Conservation (phyloP, 2,329 filamentous ascomycete species). For the Albifimbria verrucaria region DNA sequence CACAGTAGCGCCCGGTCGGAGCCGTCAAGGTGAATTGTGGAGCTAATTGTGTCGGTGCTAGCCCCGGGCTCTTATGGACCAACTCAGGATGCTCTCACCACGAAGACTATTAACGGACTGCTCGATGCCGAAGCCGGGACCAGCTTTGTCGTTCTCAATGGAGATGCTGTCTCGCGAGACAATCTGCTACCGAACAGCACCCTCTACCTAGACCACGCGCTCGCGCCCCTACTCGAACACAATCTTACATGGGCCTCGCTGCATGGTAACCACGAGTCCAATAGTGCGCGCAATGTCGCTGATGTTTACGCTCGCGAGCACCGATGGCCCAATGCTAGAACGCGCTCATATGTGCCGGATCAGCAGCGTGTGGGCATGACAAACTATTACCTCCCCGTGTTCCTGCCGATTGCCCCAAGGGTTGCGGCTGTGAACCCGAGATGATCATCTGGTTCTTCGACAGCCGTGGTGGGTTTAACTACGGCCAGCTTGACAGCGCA, state of each 20-base stretch:
- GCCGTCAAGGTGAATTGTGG: background rate
- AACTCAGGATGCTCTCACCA: constrained; percentile 11
- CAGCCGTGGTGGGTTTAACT: constrained; percentile 35
- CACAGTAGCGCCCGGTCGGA: background rate
- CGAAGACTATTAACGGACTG: constrained; percentile 3
- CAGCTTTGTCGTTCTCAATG: constrained; percentile 52
- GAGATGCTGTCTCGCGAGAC: constrained; percentile 55
- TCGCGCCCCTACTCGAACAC: constrained; percentile 42
- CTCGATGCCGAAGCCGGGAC: constrained; percentile 5
- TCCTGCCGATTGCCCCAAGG: constrained; percentile 24
- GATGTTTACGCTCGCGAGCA: background rate
- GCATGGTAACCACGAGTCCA: constrained; percentile 59
- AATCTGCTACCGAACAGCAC: constrained; percentile 43
- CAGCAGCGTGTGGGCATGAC: constrained; percentile 27
- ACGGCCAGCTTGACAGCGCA: constrained; percentile 1
- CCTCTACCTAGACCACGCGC: constrained; percentile 45
- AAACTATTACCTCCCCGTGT: constrained; percentile 42
- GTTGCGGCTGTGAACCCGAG: constrained; percentile 27
- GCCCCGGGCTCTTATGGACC: constrained; percentile 9
- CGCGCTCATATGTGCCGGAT: background rate
- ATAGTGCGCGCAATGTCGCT: constrained; percentile 18
- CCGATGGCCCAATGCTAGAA: background rate
- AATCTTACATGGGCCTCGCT: constrained; percentile 52
- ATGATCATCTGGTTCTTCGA: constrained; percentile 69
- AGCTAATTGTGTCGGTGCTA: background rate